Base-by-base conservation (phyloP, 768 basidiomycete species). In the Ramaria rubella region DNA sequence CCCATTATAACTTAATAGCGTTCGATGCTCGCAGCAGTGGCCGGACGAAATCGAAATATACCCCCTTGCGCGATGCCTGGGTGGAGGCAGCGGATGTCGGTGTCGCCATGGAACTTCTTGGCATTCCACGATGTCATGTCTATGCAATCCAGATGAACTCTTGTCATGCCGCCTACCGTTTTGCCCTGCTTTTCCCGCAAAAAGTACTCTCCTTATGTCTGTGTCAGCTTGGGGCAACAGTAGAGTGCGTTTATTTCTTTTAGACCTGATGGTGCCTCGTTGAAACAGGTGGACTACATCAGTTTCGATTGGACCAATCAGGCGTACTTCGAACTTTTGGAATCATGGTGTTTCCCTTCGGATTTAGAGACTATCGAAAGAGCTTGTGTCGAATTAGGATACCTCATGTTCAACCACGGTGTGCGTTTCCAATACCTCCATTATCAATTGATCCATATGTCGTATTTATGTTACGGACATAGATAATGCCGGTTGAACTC, bases 1-100 rank as follows among this genome's bases (percentile, higher is more conserved):
- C 27, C 43, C 52, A 42, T 15, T 54, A 54, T 31, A 54, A 54
- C 24, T 26, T 54, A 21, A 42, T 44, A 15, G 52, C 38, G 17
- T 26, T 54, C n/a, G 40, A 42, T 21, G 7, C 23, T 8, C n/a
- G n/a, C 8, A 8, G 23, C 23, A 12, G 19, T 15, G 23, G 38
- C 9, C 3, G 38, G 38, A 23, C 34, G 23, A n/a, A 19, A 42
- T 17, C 40, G 9, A 12, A 21, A 21, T n/a, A 40, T 15, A 54
- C 12, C 24, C 14, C 21, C 40, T 26, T 42, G 24, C 5, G n/a
- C 5, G 52, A 54, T 23, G 8, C 38, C 15, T 54, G 52, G 52
- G 52, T 43, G 8, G 52, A 54, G 7, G 52, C 52, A 29, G 38
- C 52, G 5, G 52, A 54, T 44, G 19, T 54, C 7, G 52, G 38